A percentile compares a stretch with the other conserved stretches of the same genome.
Evolutionary conservation across 2,329 filamentous ascomycete genomes (phyloP).

Genomic region (Diaporthe sp.): DNA sequence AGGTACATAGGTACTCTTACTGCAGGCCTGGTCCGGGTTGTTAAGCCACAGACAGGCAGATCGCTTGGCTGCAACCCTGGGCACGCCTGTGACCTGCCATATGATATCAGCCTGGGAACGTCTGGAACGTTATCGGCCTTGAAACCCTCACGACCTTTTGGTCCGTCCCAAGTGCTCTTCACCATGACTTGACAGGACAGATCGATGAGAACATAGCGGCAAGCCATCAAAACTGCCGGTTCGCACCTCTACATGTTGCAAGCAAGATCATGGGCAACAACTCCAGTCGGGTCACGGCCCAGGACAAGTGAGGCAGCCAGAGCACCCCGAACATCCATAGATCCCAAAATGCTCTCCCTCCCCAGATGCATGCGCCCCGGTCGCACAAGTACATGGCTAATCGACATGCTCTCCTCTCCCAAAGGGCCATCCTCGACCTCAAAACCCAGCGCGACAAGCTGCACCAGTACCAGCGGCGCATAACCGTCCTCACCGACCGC

Average conservation of each 20-base stretch:
- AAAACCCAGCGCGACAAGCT: slow-evolving; percentile 98
- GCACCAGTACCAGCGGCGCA: slow-evolving; percentile 94
- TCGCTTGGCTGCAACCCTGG: slow-evolving; percentile 29
- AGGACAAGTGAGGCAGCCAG: slow-evolving; percentile 80
- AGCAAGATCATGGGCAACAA: slow-evolving; percentile 64
- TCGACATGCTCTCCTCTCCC: background rate
- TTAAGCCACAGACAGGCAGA: background rate
- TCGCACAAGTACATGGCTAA: slow-evolving; percentile 18
- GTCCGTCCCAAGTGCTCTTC: slow-evolving; percentile 2
- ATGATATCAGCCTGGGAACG: slow-evolving; percentile 27
- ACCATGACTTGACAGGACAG: slow-evolving; percentile 37
- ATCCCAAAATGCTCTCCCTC: background rate
- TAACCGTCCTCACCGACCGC: slow-evolving; percentile 85
- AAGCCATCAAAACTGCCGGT: background rate
- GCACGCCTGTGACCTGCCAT: slow-evolving; percentile 25
- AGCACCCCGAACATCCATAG: slow-evolving; percentile 2
- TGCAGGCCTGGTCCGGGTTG: background rate
- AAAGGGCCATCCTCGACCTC: slow-evolving; percentile 94
- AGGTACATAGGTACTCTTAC: background rate
- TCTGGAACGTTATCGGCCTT: slow-evolving; percentile 29
- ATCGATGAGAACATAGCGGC: background rate
- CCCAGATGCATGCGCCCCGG: background rate
- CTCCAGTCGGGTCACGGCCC: slow-evolving; percentile 72
- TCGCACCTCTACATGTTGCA: slow-evolving; percentile 36
- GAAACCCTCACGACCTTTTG: slow-evolving; percentile 20